Base-by-base conservation (phyloP, 495 filamentous ascomycete genomes). In the Aspergillus hancockii region DNA sequence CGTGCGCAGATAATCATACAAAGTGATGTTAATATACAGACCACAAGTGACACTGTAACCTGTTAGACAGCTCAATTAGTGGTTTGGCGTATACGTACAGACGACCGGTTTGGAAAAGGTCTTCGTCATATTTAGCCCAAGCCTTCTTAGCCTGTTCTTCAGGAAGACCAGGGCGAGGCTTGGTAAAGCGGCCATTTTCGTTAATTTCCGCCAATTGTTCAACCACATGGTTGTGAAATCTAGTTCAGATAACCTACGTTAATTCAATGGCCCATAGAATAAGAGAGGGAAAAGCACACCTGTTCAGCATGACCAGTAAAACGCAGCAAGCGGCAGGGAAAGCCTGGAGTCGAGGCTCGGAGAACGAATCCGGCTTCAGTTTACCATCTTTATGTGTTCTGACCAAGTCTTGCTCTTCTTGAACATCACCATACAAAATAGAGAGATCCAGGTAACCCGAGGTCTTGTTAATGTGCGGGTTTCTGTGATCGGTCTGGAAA, bases 1-100 rank as follows among this genome's bases (percentile, higher is more conserved):
- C 19, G 89, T 91, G 25, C 91, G 85, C 38, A 95, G 81, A 67
- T 95, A 95, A 65, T 95, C 91, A 57, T 89, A 81, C 32, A 94
- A 75, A 8, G 90, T 86, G 63, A 91, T 89, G 77, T 94, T 93
- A 67, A 92, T 90, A 70, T 92, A 94, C 8, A 93, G 77, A 53
- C 91, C 90, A 36, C 88, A 92, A 3, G 88, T 92, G 60, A 93
- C 80, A 34, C 74, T 77, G 28, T 10, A 16, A 45, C 0, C 5
- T n/a, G 55, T 70, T 59, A 70, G 61, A 30, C 1, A 23, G 34
- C 10, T 19, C 41, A 14, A 19, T 8, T 8, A 13, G 18, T 49
- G 40, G 6, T 52, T n/a, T 10, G 18, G 19, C 7, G 31, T 23
- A 34, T 21, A 63, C 71, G 52, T 67, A 78, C 59, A 94, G 78